Conservation (phyloP, 805 yeast genomes). For the Yamadazyma insecticola region DNA sequence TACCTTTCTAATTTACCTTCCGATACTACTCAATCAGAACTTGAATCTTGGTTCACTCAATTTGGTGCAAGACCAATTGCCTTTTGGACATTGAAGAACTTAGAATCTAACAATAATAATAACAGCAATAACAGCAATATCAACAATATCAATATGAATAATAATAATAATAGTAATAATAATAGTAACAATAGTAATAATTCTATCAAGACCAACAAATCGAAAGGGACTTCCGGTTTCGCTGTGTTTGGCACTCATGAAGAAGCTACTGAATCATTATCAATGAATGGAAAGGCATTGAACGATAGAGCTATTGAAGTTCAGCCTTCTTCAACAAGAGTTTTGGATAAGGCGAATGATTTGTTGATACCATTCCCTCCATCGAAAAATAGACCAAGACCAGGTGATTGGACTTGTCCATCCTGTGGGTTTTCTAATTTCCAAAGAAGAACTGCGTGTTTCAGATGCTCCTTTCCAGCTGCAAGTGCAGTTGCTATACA, state of each 20-base stretch:
- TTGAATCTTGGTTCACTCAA: slow-evolving; percentile 88
- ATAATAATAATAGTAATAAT: too few species aligned
- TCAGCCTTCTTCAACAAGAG: slow-evolving; percentile 76
- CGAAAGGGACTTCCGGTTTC: slow-evolving; percentile 59
- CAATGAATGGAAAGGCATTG: slow-evolving; percentile 72
- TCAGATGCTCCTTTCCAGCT: slow-evolving; percentile 87
- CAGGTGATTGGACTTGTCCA: slow-evolving; percentile 98
- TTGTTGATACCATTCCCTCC: slow-evolving; percentile 81
- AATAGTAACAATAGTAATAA: slow-evolving; percentile 2
- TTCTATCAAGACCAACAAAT: slow-evolving; percentile 33
- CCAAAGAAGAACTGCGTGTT: slow-evolving; percentile 90
- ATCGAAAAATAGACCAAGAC: slow-evolving; percentile 82
- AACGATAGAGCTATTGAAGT: slow-evolving; percentile 77
- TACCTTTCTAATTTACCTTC: slow-evolving; percentile 75
- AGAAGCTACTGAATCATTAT: slow-evolving; percentile 74
- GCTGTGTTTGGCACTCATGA: slow-evolving; percentile 82
- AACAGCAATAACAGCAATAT: too few species aligned
- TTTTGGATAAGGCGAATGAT: slow-evolving; percentile 78
- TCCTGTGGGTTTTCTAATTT: slow-evolving; percentile 93
- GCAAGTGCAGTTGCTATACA: slow-evolving; percentile 66
- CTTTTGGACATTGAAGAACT: slow-evolving; percentile 79
- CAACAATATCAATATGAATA: slow-evolving; percentile 1
- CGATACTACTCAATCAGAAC: slow-evolving; percentile 86
- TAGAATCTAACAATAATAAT: slow-evolving; percentile 18
- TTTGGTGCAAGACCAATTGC: slow-evolving; percentile 84